Evolutionary conservation across 2,329 filamentous ascomycete species (phyloP), one percentile per base, ranked within the genome.

Genomic region (Lachnellula arida): DNA sequence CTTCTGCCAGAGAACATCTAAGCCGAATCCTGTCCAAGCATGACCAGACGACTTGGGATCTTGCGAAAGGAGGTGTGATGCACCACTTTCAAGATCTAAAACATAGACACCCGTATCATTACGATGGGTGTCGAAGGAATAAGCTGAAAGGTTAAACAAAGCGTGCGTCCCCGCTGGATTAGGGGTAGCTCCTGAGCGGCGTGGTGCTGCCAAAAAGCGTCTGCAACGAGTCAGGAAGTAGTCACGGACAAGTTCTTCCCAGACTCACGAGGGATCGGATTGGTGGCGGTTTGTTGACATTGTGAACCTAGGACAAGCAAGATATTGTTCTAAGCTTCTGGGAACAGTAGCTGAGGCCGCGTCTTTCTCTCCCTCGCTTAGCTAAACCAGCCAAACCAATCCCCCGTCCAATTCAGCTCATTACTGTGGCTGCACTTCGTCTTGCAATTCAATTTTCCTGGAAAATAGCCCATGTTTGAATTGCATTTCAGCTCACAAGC

Each of bases 171-270:
- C 86, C 49, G 80, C 76, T 19, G 77, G 70, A 68, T 89, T 91
- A 17, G 88, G 87, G 0, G 83, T 70, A 46, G 82, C 88, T 11
- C 82, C 71, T 7, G 85, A 87, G 46, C 88, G 84, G 55, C 88
- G 83, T 19, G 88, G 86, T n/a, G 87, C 86, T 61, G 85, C 85
- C 65, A 92, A 79, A 57, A 92, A 78, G 64, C 88, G 4, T 32
- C 49, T 52, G 9, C 4, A 15, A 28, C 32, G 22, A 14, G n/a
- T 39, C 8, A 39, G n/a, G 12, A 39, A n/a, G 37, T 39, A n/a
- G 5, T 25, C 25, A 25, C 25, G 25, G 25, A 7, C n/a, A n/a
- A 39, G n/a, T n/a, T 39, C 3, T 4, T 14, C 9, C 37, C 12
- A 39, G n/a, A n/a, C 37, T 39, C 5, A 39, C 37, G 37, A 39